Percentiles rank a stretch among this genome's conserved stretches.
phyloP scores from a whole-genome alignment of 495 filamentous ascomycete species.

The Xylaria venustula region DNA sequence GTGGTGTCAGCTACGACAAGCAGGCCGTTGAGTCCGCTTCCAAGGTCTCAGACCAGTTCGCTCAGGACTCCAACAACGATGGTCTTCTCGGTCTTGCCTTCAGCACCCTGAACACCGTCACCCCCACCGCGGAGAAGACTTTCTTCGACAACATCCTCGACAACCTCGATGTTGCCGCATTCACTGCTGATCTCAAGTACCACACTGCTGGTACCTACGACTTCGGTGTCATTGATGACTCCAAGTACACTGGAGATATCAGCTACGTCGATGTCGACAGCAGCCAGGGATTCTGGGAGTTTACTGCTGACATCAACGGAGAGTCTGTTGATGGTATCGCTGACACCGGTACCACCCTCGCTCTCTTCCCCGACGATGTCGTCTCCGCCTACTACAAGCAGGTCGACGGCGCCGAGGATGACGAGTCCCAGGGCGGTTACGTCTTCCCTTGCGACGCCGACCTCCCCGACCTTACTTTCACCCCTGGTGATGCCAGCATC shows the following conservation, averaged over 20 bases:
- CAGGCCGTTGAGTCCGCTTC: slow-evolving; percentile 71
- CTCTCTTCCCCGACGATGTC: slow-evolving; percentile 54
- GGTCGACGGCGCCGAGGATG: slow-evolving; percentile 50
- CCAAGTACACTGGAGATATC: slow-evolving; percentile 63
- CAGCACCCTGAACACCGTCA: slow-evolving; percentile 68
- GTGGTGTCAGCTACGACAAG: slow-evolving; percentile 54
- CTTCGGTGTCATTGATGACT: slow-evolving; percentile 66
- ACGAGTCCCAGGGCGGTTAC: slow-evolving; percentile 56
- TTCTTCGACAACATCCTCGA: slow-evolving; percentile 69
- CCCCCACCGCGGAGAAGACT: slow-evolving; percentile 58
- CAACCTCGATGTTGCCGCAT: slow-evolving; percentile 56
- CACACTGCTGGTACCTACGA: slow-evolving; percentile 64
- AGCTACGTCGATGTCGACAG: slow-evolving; percentile 59
- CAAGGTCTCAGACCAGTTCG: slow-evolving; percentile 58
- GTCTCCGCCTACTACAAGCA: slow-evolving; percentile 63
- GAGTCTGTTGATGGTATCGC: slow-evolving; percentile 47
- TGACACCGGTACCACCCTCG: slow-evolving; percentile 70
- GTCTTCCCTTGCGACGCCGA: slow-evolving; percentile 57
- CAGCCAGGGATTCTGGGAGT: slow-evolving; percentile 67
- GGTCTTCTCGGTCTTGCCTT: slow-evolving; percentile 75
- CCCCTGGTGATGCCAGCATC: slow-evolving; percentile 46
- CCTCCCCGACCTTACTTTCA: slow-evolving; percentile 58
- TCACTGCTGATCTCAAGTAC: slow-evolving; percentile 67
- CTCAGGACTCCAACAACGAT: slow-evolving; percentile 57
- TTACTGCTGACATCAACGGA: slow-evolving; percentile 47